Conservation (phyloP, 2,329 filamentous ascomycete species). For the Fusarium brevicatenulatum region DNA sequence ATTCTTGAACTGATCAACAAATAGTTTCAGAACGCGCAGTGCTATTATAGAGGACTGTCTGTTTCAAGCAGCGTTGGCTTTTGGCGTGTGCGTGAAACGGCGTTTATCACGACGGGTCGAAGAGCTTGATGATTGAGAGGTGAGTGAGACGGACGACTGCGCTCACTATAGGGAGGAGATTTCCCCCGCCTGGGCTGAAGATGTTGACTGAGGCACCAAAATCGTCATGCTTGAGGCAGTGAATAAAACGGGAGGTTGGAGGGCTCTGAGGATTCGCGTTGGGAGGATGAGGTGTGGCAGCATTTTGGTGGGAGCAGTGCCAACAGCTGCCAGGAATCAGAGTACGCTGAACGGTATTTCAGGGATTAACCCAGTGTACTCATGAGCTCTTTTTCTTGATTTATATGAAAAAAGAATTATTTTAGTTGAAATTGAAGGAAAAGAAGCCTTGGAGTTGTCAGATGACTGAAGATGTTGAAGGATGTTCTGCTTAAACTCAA, state of each 20-base stretch:
- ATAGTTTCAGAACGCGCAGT: background rate
- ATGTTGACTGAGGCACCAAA: constrained; percentile 16
- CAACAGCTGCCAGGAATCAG: constrained; percentile 1
- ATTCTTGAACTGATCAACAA: background rate
- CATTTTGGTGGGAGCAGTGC: constrained; percentile 15
- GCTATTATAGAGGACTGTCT: background rate
- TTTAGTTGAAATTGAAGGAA: background rate
- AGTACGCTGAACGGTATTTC: background rate
- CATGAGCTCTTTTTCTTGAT: background rate
- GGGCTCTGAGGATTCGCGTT: background rate
- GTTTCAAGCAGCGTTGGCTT: background rate
- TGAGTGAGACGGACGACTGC: background rate
- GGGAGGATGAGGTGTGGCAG: constrained; percentile 2
- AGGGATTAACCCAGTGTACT: background rate
- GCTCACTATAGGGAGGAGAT: background rate
- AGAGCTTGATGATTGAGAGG: background rate
- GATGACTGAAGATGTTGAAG: background rate
- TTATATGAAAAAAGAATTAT: background rate
- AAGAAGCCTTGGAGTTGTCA: background rate
- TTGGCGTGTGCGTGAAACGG: constrained; percentile 4
- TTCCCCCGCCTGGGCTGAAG: background rate
- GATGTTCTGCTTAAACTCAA: background rate
- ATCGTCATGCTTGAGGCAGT: background rate
- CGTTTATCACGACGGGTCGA: constrained; percentile 3
- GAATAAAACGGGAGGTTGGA: background rate